Base-by-base conservation (phyloP, 2,329 filamentous ascomycete species). In the Aspergillus ustus region DNA sequence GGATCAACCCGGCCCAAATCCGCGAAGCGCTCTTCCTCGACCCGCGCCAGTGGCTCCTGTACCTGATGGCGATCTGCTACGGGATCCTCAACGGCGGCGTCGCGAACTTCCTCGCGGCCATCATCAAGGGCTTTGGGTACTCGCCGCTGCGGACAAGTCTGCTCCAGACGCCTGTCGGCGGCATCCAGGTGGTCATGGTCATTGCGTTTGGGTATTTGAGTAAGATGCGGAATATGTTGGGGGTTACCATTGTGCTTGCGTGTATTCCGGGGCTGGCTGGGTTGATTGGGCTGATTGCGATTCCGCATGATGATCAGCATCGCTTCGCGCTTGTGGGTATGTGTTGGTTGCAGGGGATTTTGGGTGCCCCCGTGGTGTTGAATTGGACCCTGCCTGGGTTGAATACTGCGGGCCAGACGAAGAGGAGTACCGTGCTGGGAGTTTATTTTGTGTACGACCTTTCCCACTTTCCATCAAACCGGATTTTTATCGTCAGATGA, bases 211-310 rank as follows among this genome's bases (percentile, higher is more conserved):
- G 51, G 34, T 53, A 53, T 44, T 20, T 53, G 6, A 43, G 20
- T 5, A 54, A 46, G 40, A 11, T 31, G 15, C 37, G 22, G 34
- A 43, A 53, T 28, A 53, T 53, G 34, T 13, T 53, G 19, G 51
- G 34, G 1, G 45, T 46, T 29, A 45, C 78, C 77, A 37, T 75
- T 76, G 59, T 80, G 15, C 63, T 79, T 1, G 74, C 76, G 15
- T 75, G 75, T 60, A 64, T 80, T 0, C 79, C 78, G 2, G 79
- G 80, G 11, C 74, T 83, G 6, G 81, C 73, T 2, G 81, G 81
- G 0, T 73, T 84, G 2, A 72, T 83, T 4, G 81, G 81, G 8
- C 79, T 84, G 53, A 71, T 79, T 2, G 75, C 78, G n/a, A 82
- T 81, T 13, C 43, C 62, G 67, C 15, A 71, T 81, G 34, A 40